Evolutionary conservation across 169 alveolate species (phyloP).

Genomic region (Cryptosporidium canis): DNA sequence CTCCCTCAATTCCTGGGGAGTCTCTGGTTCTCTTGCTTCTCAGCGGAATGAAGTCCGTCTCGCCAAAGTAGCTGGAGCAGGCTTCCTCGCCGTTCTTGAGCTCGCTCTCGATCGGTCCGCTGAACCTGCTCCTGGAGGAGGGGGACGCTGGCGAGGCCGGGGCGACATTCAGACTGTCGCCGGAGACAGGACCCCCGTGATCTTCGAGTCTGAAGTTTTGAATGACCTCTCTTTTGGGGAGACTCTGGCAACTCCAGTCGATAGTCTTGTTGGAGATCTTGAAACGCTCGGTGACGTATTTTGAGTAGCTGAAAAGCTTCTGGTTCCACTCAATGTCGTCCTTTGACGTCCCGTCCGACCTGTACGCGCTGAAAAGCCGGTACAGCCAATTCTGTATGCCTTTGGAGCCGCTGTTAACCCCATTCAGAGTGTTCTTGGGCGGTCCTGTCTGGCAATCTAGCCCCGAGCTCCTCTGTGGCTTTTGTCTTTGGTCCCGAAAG

Average conservation of each 20-base stretch:
- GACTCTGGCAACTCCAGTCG: constrained; percentile 52
- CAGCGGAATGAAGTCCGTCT: neutral
- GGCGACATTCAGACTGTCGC: no score
- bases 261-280: constrained; percentile 16
- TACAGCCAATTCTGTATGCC: constrained; percentile 55
- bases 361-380: constrained; percentile 13
- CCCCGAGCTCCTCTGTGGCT: neutral
- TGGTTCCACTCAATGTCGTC: constrained; percentile 67
- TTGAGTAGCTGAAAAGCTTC: constrained; percentile 27
- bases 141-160: neutral
- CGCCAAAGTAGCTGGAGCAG: neutral
- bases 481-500: neutral
- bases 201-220: constrained; percentile 15
- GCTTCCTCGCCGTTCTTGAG: neutral
- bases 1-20: neutral
- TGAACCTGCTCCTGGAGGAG: neutral
- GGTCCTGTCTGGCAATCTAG: neutral
- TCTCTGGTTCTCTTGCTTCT: neutral
- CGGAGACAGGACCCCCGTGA: no score
- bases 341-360: constrained; percentile 60
- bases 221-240: constrained; percentile 56
- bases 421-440: neutral
- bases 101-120: neutral
- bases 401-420: neutral
- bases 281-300: constrained; percentile 17